Evolutionary conservation across 2,329 filamentous ascomycete genomes (phyloP).

Genomic region (Chrysoporthe puriensis): DNA sequence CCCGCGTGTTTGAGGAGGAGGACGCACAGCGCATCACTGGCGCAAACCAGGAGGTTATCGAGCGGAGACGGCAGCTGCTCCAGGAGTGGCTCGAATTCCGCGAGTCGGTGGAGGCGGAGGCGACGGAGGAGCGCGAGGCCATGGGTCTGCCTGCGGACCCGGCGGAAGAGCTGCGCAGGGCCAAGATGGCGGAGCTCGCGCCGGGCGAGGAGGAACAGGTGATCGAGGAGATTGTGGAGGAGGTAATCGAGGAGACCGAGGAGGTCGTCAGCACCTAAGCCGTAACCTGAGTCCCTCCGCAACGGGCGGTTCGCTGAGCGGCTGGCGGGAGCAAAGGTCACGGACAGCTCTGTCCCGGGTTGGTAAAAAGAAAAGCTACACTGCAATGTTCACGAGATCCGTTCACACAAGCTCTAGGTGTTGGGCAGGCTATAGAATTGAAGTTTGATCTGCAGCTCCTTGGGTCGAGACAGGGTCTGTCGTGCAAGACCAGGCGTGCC

Average conservation of each 20-base stretch:
- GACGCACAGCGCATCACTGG: slow-evolving; percentile 92
- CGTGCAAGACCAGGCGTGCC: not conserved
- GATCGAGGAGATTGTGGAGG: slow-evolving; percentile 87
- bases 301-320: not conserved
- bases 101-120: slow-evolving; percentile 70
- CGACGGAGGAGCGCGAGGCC: slow-evolving; percentile 71
- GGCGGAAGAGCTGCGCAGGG: slow-evolving; percentile 63
- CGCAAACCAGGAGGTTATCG: slow-evolving; percentile 91
- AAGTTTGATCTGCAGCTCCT: not conserved
- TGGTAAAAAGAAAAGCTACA: not conserved
- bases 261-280: slow-evolving; percentile 58
- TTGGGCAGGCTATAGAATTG: slow-evolving; percentile 16
- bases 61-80: slow-evolving; percentile 79
- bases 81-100: slow-evolving; percentile 91
- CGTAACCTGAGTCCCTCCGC: not conserved
- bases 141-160: slow-evolving; percentile 69
- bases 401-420: slow-evolving; percentile 12
- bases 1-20: slow-evolving; percentile 90
- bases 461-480: not conserved
- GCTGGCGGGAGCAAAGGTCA: not conserved
- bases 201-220: slow-evolving; percentile 72
- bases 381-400: slow-evolving; percentile 1
- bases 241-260: slow-evolving; percentile 84
- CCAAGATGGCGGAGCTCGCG: slow-evolving; percentile 56
- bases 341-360: not conserved